Percentiles rank a stretch among this genome's conserved stretches.
phyloP scores from a whole-genome alignment of 139 green algal genomes.

The Chloropicon primus region DNA sequence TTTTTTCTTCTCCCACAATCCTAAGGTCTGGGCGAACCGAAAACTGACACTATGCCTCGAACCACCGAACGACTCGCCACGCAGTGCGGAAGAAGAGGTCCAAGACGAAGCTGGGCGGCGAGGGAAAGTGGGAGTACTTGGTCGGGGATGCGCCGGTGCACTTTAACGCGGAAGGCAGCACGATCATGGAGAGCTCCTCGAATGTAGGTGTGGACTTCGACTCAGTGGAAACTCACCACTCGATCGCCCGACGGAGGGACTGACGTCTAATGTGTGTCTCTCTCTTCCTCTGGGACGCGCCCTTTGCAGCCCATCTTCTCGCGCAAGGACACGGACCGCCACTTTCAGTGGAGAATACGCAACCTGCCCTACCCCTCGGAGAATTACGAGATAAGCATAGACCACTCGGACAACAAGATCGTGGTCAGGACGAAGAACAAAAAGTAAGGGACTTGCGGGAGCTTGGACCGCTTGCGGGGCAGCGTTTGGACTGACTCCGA shows the following conservation, averaged over 20 bases:
- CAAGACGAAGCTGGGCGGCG: constrained; percentile 17
- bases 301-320: constrained; percentile 14
- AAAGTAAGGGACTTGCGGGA: constrained; percentile 22
- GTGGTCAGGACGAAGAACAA: constrained; percentile 31
- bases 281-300: not conserved
- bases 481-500: no score
- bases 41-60: no score
- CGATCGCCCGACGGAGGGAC: no score
- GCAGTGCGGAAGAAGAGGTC: constrained; percentile 22
- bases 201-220: constrained; percentile 15
- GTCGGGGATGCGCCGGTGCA: constrained; percentile 18
- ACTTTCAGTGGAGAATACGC: constrained; percentile 29
- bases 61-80: not conserved
- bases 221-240: no score
- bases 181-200: constrained; percentile 15
- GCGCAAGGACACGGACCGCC: constrained; percentile 16
- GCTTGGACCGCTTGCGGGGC: not conserved
- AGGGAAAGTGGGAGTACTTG: constrained; percentile 26
- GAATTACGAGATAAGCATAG: constrained; percentile 15
- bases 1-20: not conserved
- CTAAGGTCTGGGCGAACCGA: no score
- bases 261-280: not conserved
- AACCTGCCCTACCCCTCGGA: constrained; percentile 29
- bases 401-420: constrained; percentile 16
- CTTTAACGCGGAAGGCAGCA: not conserved